Evolutionary conservation across 75 land plant species (phyloP).

Genomic region (Picea sitchensis): DNA sequence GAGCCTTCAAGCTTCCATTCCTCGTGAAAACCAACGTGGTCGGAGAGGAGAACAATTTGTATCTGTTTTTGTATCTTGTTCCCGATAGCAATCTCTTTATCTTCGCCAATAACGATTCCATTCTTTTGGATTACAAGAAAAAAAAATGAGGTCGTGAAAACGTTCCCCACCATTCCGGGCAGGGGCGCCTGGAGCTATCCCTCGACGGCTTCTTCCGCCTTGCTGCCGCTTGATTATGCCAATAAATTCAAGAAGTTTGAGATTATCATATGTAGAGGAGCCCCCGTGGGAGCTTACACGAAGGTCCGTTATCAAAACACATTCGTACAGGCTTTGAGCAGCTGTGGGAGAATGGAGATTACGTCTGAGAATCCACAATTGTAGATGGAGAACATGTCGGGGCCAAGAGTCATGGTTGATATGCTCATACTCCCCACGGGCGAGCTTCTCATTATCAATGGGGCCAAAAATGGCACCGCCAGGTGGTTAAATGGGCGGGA

Average conservation of each 20-base stretch:
- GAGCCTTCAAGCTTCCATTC: conserved; percentile 26
- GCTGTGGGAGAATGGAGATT: conserved; percentile 50
- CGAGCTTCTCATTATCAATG: conserved; percentile 49
- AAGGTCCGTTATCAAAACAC: not conserved
- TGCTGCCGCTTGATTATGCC: conserved; percentile 28
- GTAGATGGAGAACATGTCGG: conserved; percentile 56
- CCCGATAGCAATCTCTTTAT: conserved; percentile 46
- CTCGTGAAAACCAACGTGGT: conserved; percentile 16
- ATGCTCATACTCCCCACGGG: conserved; percentile 70
- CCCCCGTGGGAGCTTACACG: conserved; percentile 17
- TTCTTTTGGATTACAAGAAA: conserved; percentile 39
- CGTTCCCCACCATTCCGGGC: conserved; percentile 34
- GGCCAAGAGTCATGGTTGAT: conserved; percentile 69
- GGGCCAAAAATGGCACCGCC: conserved; percentile 23
- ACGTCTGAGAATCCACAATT: conserved; percentile 30
- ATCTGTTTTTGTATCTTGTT: conserved; percentile 37
- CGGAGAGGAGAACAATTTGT: conserved; percentile 1
- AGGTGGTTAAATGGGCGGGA: conserved; percentile 34
- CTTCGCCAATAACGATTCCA: conserved; percentile 59
- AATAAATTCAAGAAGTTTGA: conserved; percentile 26
- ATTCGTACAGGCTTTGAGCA: conserved; percentile 14
- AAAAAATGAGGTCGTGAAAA: conserved; percentile 16
- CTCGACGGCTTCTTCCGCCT: conserved; percentile 37
- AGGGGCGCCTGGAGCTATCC: conserved; percentile 42
- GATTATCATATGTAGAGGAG: conserved; percentile 47